Conservation (phyloP, 371 early-diverging fungal species). For the Caulochytrium protostelioides region DNA sequence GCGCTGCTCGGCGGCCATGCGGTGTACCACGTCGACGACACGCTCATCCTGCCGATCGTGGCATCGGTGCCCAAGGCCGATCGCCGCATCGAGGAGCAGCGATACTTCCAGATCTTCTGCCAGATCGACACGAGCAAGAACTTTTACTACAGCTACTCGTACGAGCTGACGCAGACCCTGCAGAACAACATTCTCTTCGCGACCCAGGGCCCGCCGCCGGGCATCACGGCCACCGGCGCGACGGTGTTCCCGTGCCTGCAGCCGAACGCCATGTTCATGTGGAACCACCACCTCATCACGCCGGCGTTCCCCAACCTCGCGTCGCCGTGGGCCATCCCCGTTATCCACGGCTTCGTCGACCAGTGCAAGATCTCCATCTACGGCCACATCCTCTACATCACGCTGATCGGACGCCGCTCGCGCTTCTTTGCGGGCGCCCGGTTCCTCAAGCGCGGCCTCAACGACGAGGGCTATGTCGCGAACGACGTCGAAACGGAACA, state of each 20-base stretch:
- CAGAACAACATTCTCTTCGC: conserved; percentile 87
- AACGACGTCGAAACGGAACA: conserved; percentile 99
- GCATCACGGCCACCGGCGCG: neutral
- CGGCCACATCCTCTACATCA: conserved; percentile 66
- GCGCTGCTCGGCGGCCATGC: conserved; percentile 86
- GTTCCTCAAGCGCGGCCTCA: conserved; percentile 86
- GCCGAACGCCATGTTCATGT: conserved; percentile 87
- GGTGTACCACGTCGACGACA: conserved; percentile 84
- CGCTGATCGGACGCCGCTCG: conserved; percentile 84
- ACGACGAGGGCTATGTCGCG: conserved; percentile 82
- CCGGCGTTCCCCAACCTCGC: conserved; percentile 35
- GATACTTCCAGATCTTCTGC: conserved; percentile 55
- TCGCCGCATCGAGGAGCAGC: conserved; percentile 48
- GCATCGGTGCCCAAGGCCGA: conserved; percentile 37
- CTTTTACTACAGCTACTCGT: conserved; percentile 81
- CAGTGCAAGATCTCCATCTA: conserved; percentile 68
- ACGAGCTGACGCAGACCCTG: conserved; percentile 73
- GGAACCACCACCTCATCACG: conserved; percentile 70
- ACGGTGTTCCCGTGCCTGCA: conserved; percentile 17
- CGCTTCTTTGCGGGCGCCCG: conserved; percentile 90
- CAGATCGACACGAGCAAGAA: conserved; percentile 63
- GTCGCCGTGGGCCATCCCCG: conserved; percentile 59
- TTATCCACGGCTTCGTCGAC: conserved; percentile 90
- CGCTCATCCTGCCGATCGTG: conserved; percentile 47
- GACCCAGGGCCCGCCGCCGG: conserved; percentile 26